Conservation (phyloP, 2,329 filamentous ascomycete genomes). For the Pseudogymnoascus pannorum region DNA sequence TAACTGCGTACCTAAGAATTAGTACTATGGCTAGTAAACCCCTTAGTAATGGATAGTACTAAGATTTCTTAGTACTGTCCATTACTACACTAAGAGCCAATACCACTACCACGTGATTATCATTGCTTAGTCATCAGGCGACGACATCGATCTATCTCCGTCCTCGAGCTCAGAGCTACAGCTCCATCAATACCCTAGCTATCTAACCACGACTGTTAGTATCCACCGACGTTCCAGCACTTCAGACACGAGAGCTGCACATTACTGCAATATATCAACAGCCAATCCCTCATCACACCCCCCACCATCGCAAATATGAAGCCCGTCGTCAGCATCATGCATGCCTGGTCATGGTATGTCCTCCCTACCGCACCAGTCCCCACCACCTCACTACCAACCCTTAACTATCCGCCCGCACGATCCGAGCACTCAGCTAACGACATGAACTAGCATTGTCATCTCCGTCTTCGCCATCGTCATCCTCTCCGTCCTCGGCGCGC, state of each 20-base stretch:
- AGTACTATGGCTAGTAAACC: too few relatives aligned
- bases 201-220: not conserved
- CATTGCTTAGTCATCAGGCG: not conserved
- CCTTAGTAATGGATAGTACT: too few relatives aligned
- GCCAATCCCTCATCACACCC: not conserved
- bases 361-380: slow-evolving; percentile 11
- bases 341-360: slow-evolving; percentile 89
- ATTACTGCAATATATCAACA: not conserved
- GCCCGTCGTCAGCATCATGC: slow-evolving; percentile 79
- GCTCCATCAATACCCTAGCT: slow-evolving; percentile 1
- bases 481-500: slow-evolving; percentile 55
- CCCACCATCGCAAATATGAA: slow-evolving; percentile 61
- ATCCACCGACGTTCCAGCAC: not conserved
- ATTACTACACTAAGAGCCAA: not conserved
- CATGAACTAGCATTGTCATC: slow-evolving; percentile 55
- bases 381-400: slow-evolving; percentile 3
- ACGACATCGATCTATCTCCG: slow-evolving; percentile 1
- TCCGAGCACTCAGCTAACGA: slow-evolving; percentile 8
- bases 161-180: slow-evolving; percentile 1
- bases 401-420: not conserved
- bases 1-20: not conserved
- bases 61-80: too few relatives aligned
- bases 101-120: not conserved
- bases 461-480: slow-evolving; percentile 59
- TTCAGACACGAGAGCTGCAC: not conserved